Base-by-base conservation (phyloP, 2,329 filamentous ascomycete species). In the Neofusicoccum cordaticola region DNA sequence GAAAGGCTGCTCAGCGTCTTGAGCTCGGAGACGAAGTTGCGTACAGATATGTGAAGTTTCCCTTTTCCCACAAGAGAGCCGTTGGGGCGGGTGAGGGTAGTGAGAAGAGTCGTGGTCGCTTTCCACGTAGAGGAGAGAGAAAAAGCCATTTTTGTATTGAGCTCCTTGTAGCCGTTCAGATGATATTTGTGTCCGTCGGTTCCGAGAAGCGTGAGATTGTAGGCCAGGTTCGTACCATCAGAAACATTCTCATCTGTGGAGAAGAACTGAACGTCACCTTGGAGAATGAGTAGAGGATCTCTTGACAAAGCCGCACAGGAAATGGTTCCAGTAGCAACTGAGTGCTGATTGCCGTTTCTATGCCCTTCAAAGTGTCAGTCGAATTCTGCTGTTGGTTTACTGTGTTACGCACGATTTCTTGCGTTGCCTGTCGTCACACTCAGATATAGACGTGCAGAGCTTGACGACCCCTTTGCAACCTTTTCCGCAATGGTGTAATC, bases 81-180 rank as follows among this genome's bases (percentile, higher is more conserved):
- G 53, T 78, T 70, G 9, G 63, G 45, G 3, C 63, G 62, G 15
- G 84, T 85, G 64, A 89, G 81, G 1, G 83, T 86, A 51, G 88
- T 85, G 67, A 87, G 88, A 0, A 90, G 79, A 0, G 86, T 88
- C 19, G 82, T 87, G 0, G 86, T 87, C 2, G 86, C 84, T 56
- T 78, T 79, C 87, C 86, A 89, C 65, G 88, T 84, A 61, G 82
- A 77, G 13, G 78, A 68, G 1, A 84, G 82, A 1, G 83, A 82
- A 39, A 89, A 78, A 1, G 85, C 82, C 0, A 87, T 83, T 0
- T 82, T 83, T 3, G 86, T 83, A 72, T 88, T 84, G 47, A 89
- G 81, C 1, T 85, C 79, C 73, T 89, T 89, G 75, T 84, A 86
- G 0, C 86, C 87, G 66, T 87, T 81, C 71, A 90, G 86, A 65